phyloP scores from a whole-genome alignment of 306 rosid genomes.

The Begonia masoniana region DNA sequence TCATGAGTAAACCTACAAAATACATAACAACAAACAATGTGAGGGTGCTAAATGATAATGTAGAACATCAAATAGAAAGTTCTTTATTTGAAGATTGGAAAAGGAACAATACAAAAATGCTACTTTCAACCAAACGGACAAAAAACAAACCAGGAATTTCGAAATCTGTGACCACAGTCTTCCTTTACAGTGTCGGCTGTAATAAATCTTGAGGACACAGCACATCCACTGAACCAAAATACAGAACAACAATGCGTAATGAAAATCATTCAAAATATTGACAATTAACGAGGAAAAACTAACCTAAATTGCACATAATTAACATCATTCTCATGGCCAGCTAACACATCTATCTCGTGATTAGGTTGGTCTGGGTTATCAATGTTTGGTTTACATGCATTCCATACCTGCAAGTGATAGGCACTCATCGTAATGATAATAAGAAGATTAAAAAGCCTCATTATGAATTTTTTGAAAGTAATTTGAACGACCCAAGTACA shows the following conservation, averaged over 20 bases:
- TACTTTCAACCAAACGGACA: constrained; percentile 4
- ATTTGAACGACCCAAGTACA: no score
- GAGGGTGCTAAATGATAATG: no score
- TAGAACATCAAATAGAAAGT: no score
- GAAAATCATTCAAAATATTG: neutral
- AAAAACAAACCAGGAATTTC: constrained; percentile 52
- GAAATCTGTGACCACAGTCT: constrained; percentile 48
- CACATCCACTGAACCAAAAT: constrained; percentile 54
- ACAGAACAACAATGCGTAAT: constrained; percentile 2
- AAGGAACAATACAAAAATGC: neutral
- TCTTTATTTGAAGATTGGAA: no score
- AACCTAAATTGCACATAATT: constrained; percentile 91
- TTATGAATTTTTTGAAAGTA: no score
- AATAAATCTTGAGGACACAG: constrained; percentile 55
- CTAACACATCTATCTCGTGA: constrained; percentile 68
- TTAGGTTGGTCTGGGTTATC: constrained; percentile 38
- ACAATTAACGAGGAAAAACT: constrained; percentile 9
- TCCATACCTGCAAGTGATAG: constrained; percentile 62
- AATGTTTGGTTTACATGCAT: constrained; percentile 44
- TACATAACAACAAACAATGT: neutral
- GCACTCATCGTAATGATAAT: no score
- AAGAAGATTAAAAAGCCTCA: no score
- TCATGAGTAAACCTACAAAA: constrained; percentile 69
- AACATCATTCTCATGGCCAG: constrained; percentile 90
- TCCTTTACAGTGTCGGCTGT: constrained; percentile 51